These are phyloP conservation scores for Fusarium sp. DNA, from an alignment of 2,329 filamentous ascomycete genomes.

Conservation along the genomic window DNA sequence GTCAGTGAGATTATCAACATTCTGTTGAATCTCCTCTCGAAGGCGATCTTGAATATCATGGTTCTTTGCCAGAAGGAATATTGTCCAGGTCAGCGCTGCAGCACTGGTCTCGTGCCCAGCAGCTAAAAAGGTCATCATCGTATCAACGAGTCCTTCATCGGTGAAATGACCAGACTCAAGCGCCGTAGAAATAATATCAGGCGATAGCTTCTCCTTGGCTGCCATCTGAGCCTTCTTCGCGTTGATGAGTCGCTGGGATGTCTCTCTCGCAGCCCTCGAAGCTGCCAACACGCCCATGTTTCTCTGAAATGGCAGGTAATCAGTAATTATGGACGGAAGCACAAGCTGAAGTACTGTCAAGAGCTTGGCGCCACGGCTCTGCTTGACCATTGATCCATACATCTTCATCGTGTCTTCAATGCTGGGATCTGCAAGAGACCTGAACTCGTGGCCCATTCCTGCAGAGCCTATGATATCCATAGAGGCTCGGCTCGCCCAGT, in stretches of 20 bases:
- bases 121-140: slow-evolving; percentile 25
- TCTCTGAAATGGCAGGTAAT: slow-evolving; percentile 25
- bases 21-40: slow-evolving; percentile 50
- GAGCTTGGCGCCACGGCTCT: slow-evolving; percentile 35
- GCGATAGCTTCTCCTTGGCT: slow-evolving; percentile 40
- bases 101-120: slow-evolving; percentile 57
- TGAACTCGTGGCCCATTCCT: slow-evolving; percentile 47
- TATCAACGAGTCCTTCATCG: slow-evolving; percentile 15
- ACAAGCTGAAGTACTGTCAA: slow-evolving; percentile 22
- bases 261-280: slow-evolving; percentile 16
- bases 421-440: slow-evolving; percentile 45
- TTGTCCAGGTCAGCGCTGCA: slow-evolving; percentile 52
- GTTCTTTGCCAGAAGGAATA: slow-evolving; percentile 50
- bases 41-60: slow-evolving; percentile 51
- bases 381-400: slow-evolving; percentile 40
- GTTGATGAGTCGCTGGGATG: slow-evolving; percentile 46
- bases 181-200: slow-evolving; percentile 52
- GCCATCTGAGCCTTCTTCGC: slow-evolving; percentile 39
- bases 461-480: slow-evolving; percentile 50
- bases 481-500: slow-evolving; percentile 34
- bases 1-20: slow-evolving; percentile 47
- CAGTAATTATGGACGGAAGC: slow-evolving; percentile 21
- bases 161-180: slow-evolving; percentile 44
- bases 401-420: slow-evolving; percentile 44
- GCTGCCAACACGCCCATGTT: slow-evolving; percentile 26